Conservation (phyloP, 768 basidiomycete species). For the Auriscalpium vulgare region DNA sequence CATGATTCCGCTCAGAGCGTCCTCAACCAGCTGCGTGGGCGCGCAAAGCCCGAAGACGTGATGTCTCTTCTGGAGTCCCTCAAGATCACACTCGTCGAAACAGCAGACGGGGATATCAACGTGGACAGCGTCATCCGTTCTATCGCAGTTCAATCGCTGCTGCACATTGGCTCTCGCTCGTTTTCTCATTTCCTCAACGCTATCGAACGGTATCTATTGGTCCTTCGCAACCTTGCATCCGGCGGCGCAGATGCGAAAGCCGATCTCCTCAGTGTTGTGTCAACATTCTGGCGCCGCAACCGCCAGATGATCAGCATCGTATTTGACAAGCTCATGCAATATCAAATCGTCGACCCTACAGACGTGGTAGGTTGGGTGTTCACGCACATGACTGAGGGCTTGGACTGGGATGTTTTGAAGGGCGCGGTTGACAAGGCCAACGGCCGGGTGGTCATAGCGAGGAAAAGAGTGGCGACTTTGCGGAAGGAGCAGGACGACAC, state of each 20-base stretch:
- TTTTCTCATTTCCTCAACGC: slow-evolving; percentile 98
- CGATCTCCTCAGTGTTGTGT: slow-evolving; percentile 64
- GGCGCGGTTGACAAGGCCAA: slow-evolving; percentile 86
- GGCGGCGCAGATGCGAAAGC: slow-evolving; percentile 50
- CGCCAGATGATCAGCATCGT: slow-evolving; percentile 87
- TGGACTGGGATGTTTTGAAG: slow-evolving; percentile 82
- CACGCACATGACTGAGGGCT: slow-evolving; percentile 43
- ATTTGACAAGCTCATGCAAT: slow-evolving; percentile 97
- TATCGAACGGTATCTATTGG: slow-evolving; percentile 85
- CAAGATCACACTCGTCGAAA: slow-evolving; percentile 54
- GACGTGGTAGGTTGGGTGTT: slow-evolving; percentile 89
- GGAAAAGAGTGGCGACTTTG: slow-evolving; percentile 62
- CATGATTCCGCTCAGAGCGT: slow-evolving; percentile 75
- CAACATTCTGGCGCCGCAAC: slow-evolving; percentile 77
- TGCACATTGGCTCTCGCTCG: slow-evolving; percentile 88
- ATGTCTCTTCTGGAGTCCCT: slow-evolving; percentile 65
- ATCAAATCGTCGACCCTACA: slow-evolving; percentile 91
- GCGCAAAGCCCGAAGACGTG: slow-evolving; percentile 75
- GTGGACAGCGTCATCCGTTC: slow-evolving; percentile 64
- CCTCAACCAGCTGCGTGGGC: slow-evolving; percentile 72
- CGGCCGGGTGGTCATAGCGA: slow-evolving; percentile 74
- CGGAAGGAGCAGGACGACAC: slow-evolving; percentile 87
- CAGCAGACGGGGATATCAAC: slow-evolving; percentile 51
- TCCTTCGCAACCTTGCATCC: slow-evolving; percentile 56
- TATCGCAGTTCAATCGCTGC: slow-evolving; percentile 79